These are phyloP conservation scores for Endocalyx cinctus DNA, from an alignment of 2,329 filamentous ascomycete genomes.

Conservation along the genomic window DNA sequence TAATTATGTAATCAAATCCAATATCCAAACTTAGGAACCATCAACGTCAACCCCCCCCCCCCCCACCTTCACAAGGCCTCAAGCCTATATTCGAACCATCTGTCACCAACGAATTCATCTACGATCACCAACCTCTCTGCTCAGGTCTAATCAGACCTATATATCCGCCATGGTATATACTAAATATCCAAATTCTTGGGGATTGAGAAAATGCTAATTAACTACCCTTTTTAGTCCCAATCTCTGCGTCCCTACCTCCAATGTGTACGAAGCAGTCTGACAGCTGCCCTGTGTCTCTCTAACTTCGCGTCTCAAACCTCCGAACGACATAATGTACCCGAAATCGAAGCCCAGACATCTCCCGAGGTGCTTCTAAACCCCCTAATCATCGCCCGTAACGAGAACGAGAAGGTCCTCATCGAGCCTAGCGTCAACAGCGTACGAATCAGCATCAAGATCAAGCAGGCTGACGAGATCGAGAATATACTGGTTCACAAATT, in stretches of 20 bases:
- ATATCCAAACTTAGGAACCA: too few species aligned
- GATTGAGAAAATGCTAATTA: too few species aligned
- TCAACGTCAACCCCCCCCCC: too few species aligned
- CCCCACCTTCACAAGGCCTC: constrained; percentile 1
- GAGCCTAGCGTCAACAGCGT: constrained; percentile 97
- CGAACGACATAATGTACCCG: constrained; percentile 96
- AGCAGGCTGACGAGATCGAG: constrained; percentile 99
- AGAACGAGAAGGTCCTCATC: constrained; percentile 94
- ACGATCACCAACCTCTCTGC: too few species aligned
- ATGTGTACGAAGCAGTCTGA: constrained; percentile 91
- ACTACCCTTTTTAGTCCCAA: constrained; percentile 79
- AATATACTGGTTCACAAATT: constrained; percentile 98
- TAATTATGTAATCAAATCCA: too few species aligned
- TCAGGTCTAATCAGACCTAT: constrained; percentile 8
- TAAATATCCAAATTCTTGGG: too few species aligned
- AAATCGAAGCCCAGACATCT: constrained; percentile 88
- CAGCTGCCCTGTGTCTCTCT: constrained; percentile 85
- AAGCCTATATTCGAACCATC: too few species aligned
- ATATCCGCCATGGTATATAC: constrained; percentile 18
- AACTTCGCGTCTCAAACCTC: constrained; percentile 97
- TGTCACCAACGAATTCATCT: too few species aligned
- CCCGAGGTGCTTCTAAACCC: constrained; percentile 93
- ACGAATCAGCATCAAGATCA: constrained; percentile 96
- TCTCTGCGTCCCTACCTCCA: constrained; percentile 94
- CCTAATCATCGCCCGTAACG: constrained; percentile 85